Conservation (phyloP, 352 stramenopile genomes). For the Phytophthora podocarpi region DNA sequence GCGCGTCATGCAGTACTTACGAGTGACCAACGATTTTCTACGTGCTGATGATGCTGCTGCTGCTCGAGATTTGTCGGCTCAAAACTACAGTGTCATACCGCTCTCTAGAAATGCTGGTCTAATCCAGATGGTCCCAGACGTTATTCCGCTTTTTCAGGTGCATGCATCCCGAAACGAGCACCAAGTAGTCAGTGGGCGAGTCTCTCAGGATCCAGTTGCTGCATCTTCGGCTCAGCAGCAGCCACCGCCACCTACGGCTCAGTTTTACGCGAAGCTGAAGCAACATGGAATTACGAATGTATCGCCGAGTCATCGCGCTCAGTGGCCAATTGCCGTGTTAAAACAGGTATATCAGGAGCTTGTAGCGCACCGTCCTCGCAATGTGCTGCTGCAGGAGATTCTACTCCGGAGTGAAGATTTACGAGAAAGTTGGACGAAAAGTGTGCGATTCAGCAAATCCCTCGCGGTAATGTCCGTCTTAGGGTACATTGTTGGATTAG, state of each 20-base stretch:
- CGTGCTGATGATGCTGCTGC: conserved; percentile 45
- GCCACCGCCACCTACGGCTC: conserved; percentile 51
- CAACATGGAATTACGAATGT: conserved; percentile 76
- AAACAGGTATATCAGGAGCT: conserved; percentile 77
- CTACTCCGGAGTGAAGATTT: conserved; percentile 57
- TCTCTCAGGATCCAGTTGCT: conserved; percentile 24
- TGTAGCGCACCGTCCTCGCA: conserved; percentile 59
- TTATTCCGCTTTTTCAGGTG: conserved; percentile 83
- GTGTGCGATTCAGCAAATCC: conserved; percentile 62
- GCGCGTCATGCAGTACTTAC: conserved; percentile 90
- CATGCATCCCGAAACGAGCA: conserved; percentile 59
- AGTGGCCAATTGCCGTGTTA: conserved; percentile 65
- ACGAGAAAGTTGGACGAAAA: conserved; percentile 68
- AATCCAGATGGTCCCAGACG: conserved; percentile 88
- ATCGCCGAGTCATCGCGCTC: conserved; percentile 63
- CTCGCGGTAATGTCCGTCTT: conserved; percentile 89
- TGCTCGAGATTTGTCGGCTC: conserved; percentile 48
- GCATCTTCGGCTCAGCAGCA: conserved; percentile 23
- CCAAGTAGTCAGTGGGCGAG: conserved; percentile 11
- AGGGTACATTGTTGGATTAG: conserved; percentile 89
- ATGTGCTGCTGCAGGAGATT: conserved; percentile 75
- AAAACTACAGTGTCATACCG: conserved; percentile 83
- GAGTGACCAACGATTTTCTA: conserved; percentile 77
- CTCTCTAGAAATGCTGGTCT: conserved; percentile 79
- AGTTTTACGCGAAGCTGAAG: conserved; percentile 87